Evolutionary conservation across 2,329 filamentous ascomycete species (phyloP).

Genomic region (Colletotrichum brevisporum): DNA sequence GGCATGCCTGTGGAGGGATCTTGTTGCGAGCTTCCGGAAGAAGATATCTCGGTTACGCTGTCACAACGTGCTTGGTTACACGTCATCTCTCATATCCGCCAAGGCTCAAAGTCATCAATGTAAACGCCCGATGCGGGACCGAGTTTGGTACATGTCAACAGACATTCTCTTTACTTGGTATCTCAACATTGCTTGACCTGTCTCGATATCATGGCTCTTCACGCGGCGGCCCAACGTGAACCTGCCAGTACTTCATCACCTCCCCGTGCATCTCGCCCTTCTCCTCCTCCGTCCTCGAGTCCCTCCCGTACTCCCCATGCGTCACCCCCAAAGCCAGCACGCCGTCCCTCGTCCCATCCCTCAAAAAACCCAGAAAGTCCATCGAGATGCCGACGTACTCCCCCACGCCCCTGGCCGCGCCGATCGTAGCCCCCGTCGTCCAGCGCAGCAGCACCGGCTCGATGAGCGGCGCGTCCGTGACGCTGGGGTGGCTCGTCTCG

Average conservation of each 20-base stretch:
- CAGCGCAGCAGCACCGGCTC: constrained; percentile 72
- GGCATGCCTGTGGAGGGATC: too few species aligned
- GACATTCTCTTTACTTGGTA: background rate
- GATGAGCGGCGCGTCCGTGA: constrained; percentile 77
- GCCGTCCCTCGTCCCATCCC: constrained; percentile 57
- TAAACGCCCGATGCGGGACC: too few species aligned
- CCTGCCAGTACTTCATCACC: constrained; percentile 57
- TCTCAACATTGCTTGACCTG: background rate
- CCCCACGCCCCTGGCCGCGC: constrained; percentile 67
- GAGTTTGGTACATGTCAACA: background rate
- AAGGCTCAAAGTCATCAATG: too few species aligned
- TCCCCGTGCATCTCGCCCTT: constrained; percentile 49
- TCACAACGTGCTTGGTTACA: too few species aligned
- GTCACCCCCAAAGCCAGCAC: constrained; percentile 66
- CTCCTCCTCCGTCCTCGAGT: constrained; percentile 56
- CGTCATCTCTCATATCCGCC: too few species aligned
- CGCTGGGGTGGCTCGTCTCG: constrained; percentile 72
- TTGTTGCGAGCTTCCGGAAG: too few species aligned
- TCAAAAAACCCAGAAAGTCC: constrained; percentile 68
- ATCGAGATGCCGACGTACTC: constrained; percentile 73
- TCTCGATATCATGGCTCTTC: background rate
- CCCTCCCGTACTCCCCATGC: constrained; percentile 52
- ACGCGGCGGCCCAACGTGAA: constrained; percentile 51
- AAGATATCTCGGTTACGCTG: too few species aligned
- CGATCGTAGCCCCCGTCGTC: constrained; percentile 73